Percentiles rank a stretch among this genome's conserved stretches.
Evolutionary conservation across 1,139 yeast genomes (phyloP).

Genomic region (Debaryomyces sp.): DNA sequence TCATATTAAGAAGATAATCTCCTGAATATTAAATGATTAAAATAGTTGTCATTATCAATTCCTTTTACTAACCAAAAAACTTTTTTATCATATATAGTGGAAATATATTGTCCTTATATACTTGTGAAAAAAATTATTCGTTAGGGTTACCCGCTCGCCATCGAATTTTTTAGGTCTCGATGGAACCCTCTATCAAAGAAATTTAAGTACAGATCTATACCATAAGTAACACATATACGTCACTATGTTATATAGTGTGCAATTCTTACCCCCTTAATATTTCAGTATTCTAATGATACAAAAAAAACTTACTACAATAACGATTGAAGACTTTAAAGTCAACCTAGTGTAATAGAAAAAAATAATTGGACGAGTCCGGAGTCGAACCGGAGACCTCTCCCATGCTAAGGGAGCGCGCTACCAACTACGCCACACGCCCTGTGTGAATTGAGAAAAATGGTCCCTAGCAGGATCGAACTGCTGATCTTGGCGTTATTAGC

Average conservation of each 20-base stretch:
- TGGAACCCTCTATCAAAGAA: not conserved
- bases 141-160: slow-evolving; percentile 6
- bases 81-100: not conserved
- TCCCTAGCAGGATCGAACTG: slow-evolving; percentile 89
- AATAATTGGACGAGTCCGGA: slow-evolving; percentile 74
- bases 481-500: slow-evolving; percentile 86
- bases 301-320: not conserved
- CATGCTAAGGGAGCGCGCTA: slow-evolving; percentile 92
- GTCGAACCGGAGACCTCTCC: slow-evolving; percentile 90
- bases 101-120: slow-evolving; percentile 4
- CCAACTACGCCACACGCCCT: slow-evolving; percentile 94
- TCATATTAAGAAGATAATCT: slow-evolving; percentile 5
- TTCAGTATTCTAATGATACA: not conserved
- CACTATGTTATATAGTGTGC: not conserved
- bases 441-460: slow-evolving; percentile 34
- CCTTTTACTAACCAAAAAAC: not conserved
- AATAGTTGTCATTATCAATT: not conserved
- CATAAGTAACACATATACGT: not conserved
- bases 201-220: no score
- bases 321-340: no score
- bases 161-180: slow-evolving; percentile 5
- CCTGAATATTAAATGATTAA: not conserved
- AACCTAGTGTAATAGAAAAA: no score
- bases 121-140: slow-evolving; percentile 1
- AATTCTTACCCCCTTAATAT: not conserved